Conservation (phyloP, 2,329 filamentous ascomycete species). For the Cryphonectria parasitica region DNA sequence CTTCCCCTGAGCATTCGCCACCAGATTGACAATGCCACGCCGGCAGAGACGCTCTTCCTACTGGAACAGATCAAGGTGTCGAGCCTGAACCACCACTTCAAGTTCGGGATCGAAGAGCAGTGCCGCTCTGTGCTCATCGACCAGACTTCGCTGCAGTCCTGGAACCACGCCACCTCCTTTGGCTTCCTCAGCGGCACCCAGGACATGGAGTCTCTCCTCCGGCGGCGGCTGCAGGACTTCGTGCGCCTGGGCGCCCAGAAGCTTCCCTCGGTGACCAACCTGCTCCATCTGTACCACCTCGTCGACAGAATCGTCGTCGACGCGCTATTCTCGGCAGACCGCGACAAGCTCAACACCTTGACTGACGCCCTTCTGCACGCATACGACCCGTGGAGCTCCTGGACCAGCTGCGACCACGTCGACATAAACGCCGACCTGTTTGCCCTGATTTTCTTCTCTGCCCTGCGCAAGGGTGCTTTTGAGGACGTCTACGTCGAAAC, state of each 20-base stretch:
- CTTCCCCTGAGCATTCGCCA: conserved; percentile 37
- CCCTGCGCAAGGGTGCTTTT: conserved; percentile 58
- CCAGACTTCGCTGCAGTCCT: conserved; percentile 33
- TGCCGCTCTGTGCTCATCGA: conserved; percentile 37
- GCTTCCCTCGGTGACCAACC: conserved; percentile 32
- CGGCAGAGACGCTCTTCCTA: conserved; percentile 38
- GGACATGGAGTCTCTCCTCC: conserved; percentile 36
- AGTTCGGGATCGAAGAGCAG: conserved; percentile 34
- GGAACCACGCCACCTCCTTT: conserved; percentile 37
- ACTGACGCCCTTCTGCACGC: conserved; percentile 42
- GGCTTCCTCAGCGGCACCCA: conserved; percentile 35
- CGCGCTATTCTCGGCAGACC: conserved; percentile 38
- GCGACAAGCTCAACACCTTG: conserved; percentile 41
- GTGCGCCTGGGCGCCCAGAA: conserved; percentile 34
- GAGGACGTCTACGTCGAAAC: conserved; percentile 67
- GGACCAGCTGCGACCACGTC: conserved; percentile 37
- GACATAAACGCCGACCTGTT: conserved; percentile 57
- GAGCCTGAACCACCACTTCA: conserved; percentile 33
- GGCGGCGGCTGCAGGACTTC: conserved; percentile 35
- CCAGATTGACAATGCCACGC: conserved; percentile 36
- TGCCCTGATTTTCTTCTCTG: conserved; percentile 60
- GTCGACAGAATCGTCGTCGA: conserved; percentile 36
- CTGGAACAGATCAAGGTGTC: conserved; percentile 39
- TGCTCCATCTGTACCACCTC: conserved; percentile 34
- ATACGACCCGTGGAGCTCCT: conserved; percentile 34